Evolutionary conservation across 306 rosid genomes (phyloP).

Genomic region (Lablab purpureus): DNA sequence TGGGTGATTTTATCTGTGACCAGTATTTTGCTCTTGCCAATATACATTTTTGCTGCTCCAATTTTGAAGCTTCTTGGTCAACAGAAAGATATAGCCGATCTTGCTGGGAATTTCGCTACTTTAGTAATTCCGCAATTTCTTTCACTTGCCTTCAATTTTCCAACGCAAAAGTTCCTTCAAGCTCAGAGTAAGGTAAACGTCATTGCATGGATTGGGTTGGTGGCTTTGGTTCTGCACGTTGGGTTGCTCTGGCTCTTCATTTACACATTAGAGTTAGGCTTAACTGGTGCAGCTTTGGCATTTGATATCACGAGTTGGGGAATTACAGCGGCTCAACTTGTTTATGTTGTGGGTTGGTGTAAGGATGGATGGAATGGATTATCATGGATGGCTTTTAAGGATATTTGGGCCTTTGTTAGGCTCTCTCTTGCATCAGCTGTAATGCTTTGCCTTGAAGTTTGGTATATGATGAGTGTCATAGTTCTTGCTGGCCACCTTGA

Average conservation of each 20-base stretch:
- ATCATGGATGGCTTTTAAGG: conserved; percentile 76
- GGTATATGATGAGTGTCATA: conserved; percentile 83
- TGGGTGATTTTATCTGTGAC: conserved; percentile 67
- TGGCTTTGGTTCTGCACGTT: conserved; percentile 58
- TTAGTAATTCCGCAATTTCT: conserved; percentile 74
- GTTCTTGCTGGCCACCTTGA: conserved; percentile 81
- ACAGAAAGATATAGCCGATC: conserved; percentile 69
- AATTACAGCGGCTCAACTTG: conserved; percentile 63
- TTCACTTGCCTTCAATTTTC: conserved; percentile 75
- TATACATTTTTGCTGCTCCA: conserved; percentile 76
- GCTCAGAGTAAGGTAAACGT: conserved; percentile 81
- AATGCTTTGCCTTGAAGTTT: conserved; percentile 91
- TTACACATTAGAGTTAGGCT: conserved; percentile 60
- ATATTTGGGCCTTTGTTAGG: conserved; percentile 81
- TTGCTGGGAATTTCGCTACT: conserved; percentile 66
- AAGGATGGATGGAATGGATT: conserved; percentile 86
- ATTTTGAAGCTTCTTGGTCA: conserved; percentile 78
- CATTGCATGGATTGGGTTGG: conserved; percentile 76
- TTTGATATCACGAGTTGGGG: conserved; percentile 75
- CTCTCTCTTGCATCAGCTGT: conserved; percentile 94
- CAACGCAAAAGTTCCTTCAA: conserved; percentile 87
- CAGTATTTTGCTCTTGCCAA: conserved; percentile 65
- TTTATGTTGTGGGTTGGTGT: conserved; percentile 81
- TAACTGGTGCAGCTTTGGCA: conserved; percentile 80
- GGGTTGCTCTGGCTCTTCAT: conserved; percentile 74